phyloP scores from a whole-genome alignment of 169 alveolate genomes.

The Eimeria maxima region DNA sequence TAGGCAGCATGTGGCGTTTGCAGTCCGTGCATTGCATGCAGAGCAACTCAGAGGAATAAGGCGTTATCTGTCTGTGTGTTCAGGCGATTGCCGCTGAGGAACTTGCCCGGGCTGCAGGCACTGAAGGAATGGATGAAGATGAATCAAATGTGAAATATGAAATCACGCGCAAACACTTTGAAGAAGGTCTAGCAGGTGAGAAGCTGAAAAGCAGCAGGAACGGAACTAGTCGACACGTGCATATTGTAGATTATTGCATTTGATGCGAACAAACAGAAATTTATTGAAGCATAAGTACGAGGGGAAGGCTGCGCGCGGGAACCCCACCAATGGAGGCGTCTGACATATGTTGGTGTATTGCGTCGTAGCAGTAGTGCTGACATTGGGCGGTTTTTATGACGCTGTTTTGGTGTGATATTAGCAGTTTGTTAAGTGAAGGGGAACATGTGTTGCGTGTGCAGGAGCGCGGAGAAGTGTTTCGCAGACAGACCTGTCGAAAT shows the following conservation, averaged over 20 bases:
- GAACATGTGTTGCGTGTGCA: not conserved
- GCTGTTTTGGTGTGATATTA: not conserved
- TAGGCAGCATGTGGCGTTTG: conserved; percentile 83
- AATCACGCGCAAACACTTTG: conserved; percentile 98
- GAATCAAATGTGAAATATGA: conserved; percentile 95
- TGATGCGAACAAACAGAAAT: not conserved
- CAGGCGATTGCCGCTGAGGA: conserved; percentile 92
- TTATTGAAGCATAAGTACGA: not conserved
- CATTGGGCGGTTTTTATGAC: not conserved
- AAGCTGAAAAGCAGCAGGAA: not conserved
- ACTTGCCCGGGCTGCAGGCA: conserved; percentile 86
- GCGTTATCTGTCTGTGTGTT: not conserved
- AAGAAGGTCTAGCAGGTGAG: conserved; percentile 96
- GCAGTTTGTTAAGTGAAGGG: not conserved
- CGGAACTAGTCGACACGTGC: not conserved
- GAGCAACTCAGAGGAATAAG: not conserved
- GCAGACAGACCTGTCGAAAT: conserved; percentile 94
- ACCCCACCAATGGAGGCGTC: not conserved
- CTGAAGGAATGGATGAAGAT: conserved; percentile 88
- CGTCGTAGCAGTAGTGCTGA: not conserved
- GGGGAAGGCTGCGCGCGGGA: not conserved
- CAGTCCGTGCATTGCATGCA: conserved; percentile 11
- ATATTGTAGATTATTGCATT: not conserved
- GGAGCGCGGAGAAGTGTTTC: conserved; percentile 99
- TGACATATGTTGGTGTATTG: not conserved